phyloP scores from a whole-genome alignment of 208 protist genomes.

The Giardia duodenalis region DNA sequence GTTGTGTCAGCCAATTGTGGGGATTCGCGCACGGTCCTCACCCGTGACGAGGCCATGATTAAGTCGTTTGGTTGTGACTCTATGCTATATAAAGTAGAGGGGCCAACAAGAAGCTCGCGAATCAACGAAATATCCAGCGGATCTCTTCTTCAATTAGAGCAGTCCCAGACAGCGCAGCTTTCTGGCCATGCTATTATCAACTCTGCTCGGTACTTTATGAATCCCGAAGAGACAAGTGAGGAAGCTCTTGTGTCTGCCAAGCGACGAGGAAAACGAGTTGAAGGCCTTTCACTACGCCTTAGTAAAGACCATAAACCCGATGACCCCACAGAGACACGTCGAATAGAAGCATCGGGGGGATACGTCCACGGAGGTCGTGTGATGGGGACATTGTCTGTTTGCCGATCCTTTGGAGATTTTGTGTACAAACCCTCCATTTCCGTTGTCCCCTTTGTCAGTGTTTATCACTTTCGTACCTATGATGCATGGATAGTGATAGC shows the following conservation, averaged over 20 bases:
- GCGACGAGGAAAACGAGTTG: not conserved
- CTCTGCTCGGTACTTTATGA: no score
- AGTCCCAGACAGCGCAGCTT: not conserved
- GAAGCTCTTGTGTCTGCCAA: not conserved
- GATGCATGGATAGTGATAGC: conserved; percentile 8
- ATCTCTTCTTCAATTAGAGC: not conserved
- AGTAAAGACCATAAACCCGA: conserved; percentile 27
- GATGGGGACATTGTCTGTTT: conserved; percentile 2
- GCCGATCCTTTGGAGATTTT: conserved; percentile 28
- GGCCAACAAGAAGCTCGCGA: not conserved
- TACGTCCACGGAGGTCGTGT: conserved; percentile 28
- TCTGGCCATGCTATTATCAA: no score
- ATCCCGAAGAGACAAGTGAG: not conserved
- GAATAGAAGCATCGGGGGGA: conserved; percentile 23
- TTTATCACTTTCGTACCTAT: not conserved
- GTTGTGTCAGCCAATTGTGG: conserved; percentile 27
- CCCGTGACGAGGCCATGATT: not conserved
- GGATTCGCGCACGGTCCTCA: conserved; percentile 21
- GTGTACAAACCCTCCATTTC: conserved; percentile 1
- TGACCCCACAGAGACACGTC: not conserved
- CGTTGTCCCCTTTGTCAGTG: not conserved
- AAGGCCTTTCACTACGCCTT: not conserved
- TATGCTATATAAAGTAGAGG: not conserved
- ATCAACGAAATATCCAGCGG: not conserved
- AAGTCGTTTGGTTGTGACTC: not conserved